Evolutionary conservation across 225 moss, liverwort and hornwort genomes (phyloP), one percentile per base, ranked within the genome.

Genomic region (Polytrichum formosum): DNA sequence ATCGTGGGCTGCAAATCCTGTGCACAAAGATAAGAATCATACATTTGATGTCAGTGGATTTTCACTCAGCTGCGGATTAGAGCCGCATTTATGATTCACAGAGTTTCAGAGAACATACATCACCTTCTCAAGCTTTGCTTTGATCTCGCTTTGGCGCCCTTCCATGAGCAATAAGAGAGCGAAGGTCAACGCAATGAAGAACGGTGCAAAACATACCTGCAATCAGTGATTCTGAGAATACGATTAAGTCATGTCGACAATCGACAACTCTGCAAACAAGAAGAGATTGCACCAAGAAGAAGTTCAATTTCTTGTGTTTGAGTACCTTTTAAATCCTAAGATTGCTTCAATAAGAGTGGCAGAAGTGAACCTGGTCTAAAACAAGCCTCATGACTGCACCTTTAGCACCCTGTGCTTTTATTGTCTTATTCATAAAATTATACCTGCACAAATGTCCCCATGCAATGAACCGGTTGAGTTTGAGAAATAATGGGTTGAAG

Each of bases 1-100:
- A 85, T 5, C 5, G 82, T 78, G 58, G 85, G 66, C 63, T 67
- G 65, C 82, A 76, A 85, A 46, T 85, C 85, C 82, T 85, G 74
- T 22, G 60, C 73, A 76, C 46, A 3, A 17, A 22, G 26, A 67
- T 60, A 54, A 46, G 46, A 46, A 46, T 46, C 46, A 46, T 16
- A 46, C 46, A 46, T 46, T 46, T 46, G 13, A 13, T 16, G 46
- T 46, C 46, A 16, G 16, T 2, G 46, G 3, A 4, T 46, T 46
- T 46, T 13, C 3, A 46, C 3, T 46, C 46, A 46, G 46, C 13
- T 46, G 46, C 4, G 4, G 46, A 13, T 46, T 4, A 16, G 46
- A 4, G 46, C 46, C 46, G 3, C 46, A 16, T 16, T 46, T 16
- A 4, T 46, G 13, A 46, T 13, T 7, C 13, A 16, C 1, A 16